A percentile compares a stretch with the other conserved stretches of the same genome.
These are phyloP conservation scores for Hypoxylon rickii DNA, from an alignment of 495 filamentous ascomycete genomes.

Conservation along the genomic window DNA sequence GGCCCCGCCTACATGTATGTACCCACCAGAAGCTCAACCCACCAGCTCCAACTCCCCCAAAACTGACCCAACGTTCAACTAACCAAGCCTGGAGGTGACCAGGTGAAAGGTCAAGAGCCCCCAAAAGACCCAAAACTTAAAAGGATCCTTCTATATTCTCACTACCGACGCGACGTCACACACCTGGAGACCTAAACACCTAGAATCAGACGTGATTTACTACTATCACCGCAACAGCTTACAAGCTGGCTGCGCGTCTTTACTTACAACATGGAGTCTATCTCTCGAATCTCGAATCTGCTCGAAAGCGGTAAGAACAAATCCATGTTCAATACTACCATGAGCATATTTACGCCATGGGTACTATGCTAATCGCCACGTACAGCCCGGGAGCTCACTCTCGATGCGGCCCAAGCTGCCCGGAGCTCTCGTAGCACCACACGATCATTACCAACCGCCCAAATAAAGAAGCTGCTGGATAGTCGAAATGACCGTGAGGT, in stretches of 20 bases:
- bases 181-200: conserved; percentile 18
- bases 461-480: conserved; percentile 93
- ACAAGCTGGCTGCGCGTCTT: conserved; percentile 24
- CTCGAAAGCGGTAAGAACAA: conserved; percentile 79
- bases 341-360: conserved; percentile 3
- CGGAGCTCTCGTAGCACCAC: conserved; percentile 55
- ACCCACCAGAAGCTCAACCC: conserved; percentile 22
- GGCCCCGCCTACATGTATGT: no score
- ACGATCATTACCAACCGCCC: conserved; percentile 57
- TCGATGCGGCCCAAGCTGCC: conserved; percentile 91
- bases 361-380: conserved; percentile 28
- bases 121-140: no score
- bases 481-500: conserved; percentile 93
- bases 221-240: conserved; percentile 31
- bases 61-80: no score
- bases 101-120: no score
- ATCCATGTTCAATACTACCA: background rate
- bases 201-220: no score
- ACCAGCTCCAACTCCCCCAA: no score
- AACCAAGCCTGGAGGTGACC: no score
- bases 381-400: conserved; percentile 88
- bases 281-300: conserved; percentile 87
- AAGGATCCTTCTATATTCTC: background rate
- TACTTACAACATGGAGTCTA: conserved; percentile 75
- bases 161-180: conserved; percentile 43